Conservation (phyloP, 768 basidiomycete genomes). For the Hemileccinum impolitum region DNA sequence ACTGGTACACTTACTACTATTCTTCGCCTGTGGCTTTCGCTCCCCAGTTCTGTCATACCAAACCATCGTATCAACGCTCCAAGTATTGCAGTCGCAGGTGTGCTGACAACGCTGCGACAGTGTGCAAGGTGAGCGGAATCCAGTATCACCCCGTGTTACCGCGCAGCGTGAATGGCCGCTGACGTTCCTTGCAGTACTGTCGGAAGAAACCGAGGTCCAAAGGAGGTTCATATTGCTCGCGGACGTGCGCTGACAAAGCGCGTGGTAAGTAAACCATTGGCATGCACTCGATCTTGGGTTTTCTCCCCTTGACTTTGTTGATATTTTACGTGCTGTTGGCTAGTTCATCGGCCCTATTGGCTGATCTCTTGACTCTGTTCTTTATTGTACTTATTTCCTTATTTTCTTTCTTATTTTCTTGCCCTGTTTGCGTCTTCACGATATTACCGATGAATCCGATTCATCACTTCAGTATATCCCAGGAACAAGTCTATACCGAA, state of each 20-base stretch:
- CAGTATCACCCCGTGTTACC: too few relatives aligned
- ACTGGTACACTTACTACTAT: neutral
- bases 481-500: conserved; percentile 49
- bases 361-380: neutral
- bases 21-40: neutral
- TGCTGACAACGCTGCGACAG: conserved; percentile 40
- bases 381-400: neutral
- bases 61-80: conserved; percentile 52
- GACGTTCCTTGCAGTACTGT: conserved; percentile 18
- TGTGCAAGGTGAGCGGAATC: conserved; percentile 20
- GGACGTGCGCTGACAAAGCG: conserved; percentile 20
- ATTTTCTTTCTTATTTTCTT: neutral
- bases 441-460: neutral
- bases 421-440: neutral
- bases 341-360: conserved; percentile 1
- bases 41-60: conserved; percentile 50
- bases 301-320: neutral
- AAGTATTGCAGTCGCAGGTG: conserved; percentile 63
- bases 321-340: conserved; percentile 3
- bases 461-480: conserved; percentile 36
- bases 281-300: neutral
- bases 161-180: neutral
- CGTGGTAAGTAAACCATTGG: conserved; percentile 9
- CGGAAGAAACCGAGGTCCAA: conserved; percentile 15
- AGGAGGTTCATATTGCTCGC: conserved; percentile 24